Base-by-base conservation (phyloP, 352 stramenopile genomes). In the Pythium dissotocum region DNA sequence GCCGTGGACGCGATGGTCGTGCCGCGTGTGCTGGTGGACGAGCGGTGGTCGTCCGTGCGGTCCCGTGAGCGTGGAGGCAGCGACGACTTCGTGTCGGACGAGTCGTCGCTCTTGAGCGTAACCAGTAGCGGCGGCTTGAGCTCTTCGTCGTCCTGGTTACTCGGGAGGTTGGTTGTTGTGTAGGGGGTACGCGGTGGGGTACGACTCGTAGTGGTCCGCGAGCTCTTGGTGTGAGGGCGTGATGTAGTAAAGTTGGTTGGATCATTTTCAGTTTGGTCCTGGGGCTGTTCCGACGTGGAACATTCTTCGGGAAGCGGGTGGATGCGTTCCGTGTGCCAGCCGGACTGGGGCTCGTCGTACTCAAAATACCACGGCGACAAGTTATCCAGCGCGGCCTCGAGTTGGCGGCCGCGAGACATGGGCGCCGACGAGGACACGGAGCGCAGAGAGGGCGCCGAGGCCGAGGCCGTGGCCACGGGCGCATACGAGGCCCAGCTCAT, bases 311-410 rank as follows among this genome's bases (percentile, higher is more conserved):
- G 63, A 28, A 69, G 35, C 49, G 61, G 51, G 64, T 66, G 38
- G 57, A 68, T 63, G 49, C 51, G 49, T 44, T 70, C 49, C 12
- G 28, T 69, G 68, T 77, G 64, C 69, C 69, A 75, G 7, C 70
- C 49, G 58, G 67, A 59, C 24, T 65, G 33, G 65, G 55, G 62
- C 62, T 78, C 49, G 65, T 69, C 70, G 36, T 73, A 60, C 32
- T 73, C 79, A 67, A 93, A 91, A 64, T 87, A 90, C 80, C 80
- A 90, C 32, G 79, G 71, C 1, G 84, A 81, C 28, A 93, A 68
- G 68, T 75, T 83, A 52, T 93, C 84, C 13, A 93, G 79, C 10
- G 76, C 85, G 10, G 77, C 82, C 59, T 93, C 85, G 56, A 93
- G 80, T 62, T 90, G 79, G 56, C 77, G 74, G 52, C 82, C 82